Base-by-base conservation (phyloP, 2,329 filamentous ascomycete species). In the Didymella lethalis region DNA sequence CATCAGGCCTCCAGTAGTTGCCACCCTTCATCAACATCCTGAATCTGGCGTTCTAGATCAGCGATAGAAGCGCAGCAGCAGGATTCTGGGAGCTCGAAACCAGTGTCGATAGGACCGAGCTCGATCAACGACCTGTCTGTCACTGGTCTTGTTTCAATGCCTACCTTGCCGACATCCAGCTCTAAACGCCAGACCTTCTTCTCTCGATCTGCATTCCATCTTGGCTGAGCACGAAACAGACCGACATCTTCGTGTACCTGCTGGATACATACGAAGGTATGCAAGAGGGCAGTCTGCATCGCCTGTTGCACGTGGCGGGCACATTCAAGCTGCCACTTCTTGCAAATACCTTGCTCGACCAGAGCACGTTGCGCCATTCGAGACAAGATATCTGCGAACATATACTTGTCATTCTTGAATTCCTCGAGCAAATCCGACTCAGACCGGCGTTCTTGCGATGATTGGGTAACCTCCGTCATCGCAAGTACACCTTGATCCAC, bases 141-240 rank as follows among this genome's bases (percentile, higher is more conserved):
- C 8, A 32, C 43, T 12, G 32, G 28, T 11, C 57, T 45, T 4
- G 56, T 47, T 25, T 54, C 43, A 8, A 61, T 32, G 7, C 48
- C 52, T 3, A 46, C 48, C 16, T 57, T 28, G 1, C 55, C 62
- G 2, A 62, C 54, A 16, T 66, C 59, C 4, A 70, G 43, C 32
- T 65, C 54, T 14, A 70, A 36, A 3, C 59, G 28, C 63, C 63
- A 69, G 7, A 46, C 43, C 4, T 62, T 64, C 20, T 45, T 46
- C 0, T 18, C 46, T 12, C 20, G 36, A 28, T 62, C 28, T 10
- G 23, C 41, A 18, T 31, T 44, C 52, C 47, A 61, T 28, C 7
- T 36, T n/a, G 50, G 56, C n/a, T 47, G 40, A 16, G 50, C 56
- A 28, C 7, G 50, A 12, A 34, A 40, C 11, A 54, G 7, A 18